Evolutionary conservation across 2,329 filamentous ascomycete genomes (phyloP).

Genomic region (Clonostachys rosea): DNA sequence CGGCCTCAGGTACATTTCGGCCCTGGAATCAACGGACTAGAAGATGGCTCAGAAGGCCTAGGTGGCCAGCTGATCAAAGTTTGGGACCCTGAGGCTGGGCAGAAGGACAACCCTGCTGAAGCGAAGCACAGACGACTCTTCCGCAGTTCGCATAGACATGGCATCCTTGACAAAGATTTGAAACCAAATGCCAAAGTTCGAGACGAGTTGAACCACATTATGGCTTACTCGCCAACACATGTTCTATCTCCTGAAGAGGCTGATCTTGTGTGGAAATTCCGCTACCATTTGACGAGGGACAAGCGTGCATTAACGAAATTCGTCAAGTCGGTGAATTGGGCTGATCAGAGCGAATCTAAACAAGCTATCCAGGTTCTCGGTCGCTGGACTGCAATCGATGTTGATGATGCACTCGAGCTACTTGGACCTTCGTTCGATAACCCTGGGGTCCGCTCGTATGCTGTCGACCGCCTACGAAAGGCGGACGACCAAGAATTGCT

Average conservation of each 20-base stretch:
- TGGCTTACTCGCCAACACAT: conserved; percentile 90
- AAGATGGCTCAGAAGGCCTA: conserved; percentile 39
- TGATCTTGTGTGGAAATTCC: conserved; percentile 95
- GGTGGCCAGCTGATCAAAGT: conserved; percentile 70
- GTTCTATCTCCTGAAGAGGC: conserved; percentile 86
- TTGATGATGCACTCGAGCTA: conserved; percentile 92
- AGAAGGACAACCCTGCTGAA: conserved; percentile 88
- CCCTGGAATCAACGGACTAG: conserved; percentile 75
- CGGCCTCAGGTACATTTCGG: conserved; percentile 87
- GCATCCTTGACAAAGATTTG: conserved; percentile 89
- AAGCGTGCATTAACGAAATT: conserved; percentile 94
- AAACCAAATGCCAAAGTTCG: conserved; percentile 95
- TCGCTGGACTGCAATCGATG: conserved; percentile 94
- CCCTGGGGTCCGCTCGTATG: conserved; percentile 81
- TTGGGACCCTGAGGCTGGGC: conserved; percentile 89
- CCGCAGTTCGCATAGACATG: conserved; percentile 82
- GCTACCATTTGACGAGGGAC: conserved; percentile 88
- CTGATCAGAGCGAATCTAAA: conserved; percentile 75
- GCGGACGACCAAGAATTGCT: conserved; percentile 89
- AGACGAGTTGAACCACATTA: conserved; percentile 86
- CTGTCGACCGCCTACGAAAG: conserved; percentile 86
- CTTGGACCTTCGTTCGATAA: conserved; percentile 92
- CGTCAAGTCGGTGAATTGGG: conserved; percentile 96
- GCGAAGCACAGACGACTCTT: conserved; percentile 91
- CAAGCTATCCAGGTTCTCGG: conserved; percentile 86